Evolutionary conservation across 2,329 filamentous ascomycete species (phyloP), one percentile per base, ranked within the genome.

Genomic region (Monosporascus sp.): DNA sequence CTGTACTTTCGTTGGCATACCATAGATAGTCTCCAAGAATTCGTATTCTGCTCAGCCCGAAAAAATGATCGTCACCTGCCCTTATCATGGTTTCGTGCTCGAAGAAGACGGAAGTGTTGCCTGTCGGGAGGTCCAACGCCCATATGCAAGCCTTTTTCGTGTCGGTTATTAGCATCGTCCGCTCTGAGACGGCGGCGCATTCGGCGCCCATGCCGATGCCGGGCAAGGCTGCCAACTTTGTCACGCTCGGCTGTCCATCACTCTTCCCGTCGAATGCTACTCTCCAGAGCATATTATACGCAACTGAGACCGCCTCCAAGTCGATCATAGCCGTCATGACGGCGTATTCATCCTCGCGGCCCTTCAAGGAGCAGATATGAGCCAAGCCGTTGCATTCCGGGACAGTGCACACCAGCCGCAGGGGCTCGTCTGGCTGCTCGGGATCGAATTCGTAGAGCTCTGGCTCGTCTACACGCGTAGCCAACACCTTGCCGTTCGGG

Each of bases 1-100:
- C 66, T 15, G 50, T 54, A 48, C 65, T 63, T 18, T 60, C 66
- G 41, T 69, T 69, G 11, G 64, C 66, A 53, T 65, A 69, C 54
- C 63, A 67, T 4, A 67, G 38, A 48, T 50, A 62, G 25, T 57
- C 49, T 9, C 54, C 60, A 27, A 58, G 52, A 31, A 69, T 27
- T n/a, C 61, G 57, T 7, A 67, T 38, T 6, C 63, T 59, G 54
- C 67, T 69, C 5, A 69, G 51, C 22, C 66, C 65, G 36, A 65
- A 67, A 53, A 57, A 62, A 49, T 59, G 56, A 3, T 62, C 65
- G 1, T 53, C 57, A 4, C 48, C 27, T 7, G 56, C 55, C 3
- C 49, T 45, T 48, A 54, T 56, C 63, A 69, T 66, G 18, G 56
- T 51, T 9, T 64, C 57, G 47, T 68, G 61, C 20, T 59, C 52